Percentiles rank a stretch among this genome's conserved stretches.
These are phyloP conservation scores for Fraxinus velutina DNA, from an alignment of 305 asterid species.

Conservation along the genomic window DNA sequence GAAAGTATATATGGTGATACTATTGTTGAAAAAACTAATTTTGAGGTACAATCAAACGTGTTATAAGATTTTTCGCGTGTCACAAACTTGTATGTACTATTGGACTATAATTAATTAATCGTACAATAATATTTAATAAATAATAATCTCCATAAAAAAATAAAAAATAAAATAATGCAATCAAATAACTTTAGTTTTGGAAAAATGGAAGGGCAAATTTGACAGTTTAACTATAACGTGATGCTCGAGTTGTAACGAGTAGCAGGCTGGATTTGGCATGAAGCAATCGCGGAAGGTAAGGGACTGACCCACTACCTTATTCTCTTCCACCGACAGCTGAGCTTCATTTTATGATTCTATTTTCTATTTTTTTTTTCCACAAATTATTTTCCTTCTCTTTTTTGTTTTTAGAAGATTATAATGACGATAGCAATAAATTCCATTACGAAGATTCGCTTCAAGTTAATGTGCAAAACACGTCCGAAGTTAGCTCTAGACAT, in stretches of 20 bases:
- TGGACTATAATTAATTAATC: neutral
- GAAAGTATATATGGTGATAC: no score
- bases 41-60: neutral
- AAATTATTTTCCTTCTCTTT: neutral
- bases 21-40: no score
- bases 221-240: neutral
- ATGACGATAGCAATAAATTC: neutral
- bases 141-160: neutral
- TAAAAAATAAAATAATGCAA: no score
- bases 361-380: neutral
- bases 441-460: neutral
- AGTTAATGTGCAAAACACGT: neutral
- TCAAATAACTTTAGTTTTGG: neutral
- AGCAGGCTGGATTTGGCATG: constrained; percentile 44
- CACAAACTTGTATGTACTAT: neutral
- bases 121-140: neutral
- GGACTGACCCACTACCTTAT: constrained; percentile 27
- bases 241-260: constrained; percentile 24
- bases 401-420: no score
- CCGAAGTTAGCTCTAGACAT: neutral
- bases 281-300: constrained; percentile 42
- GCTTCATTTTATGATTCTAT: neutral
- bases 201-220: constrained; percentile 10
- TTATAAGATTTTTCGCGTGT: no score
- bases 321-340: constrained; percentile 46